Percentiles rank a stretch among this genome's conserved stretches.
Conservation (phyloP, 192 early-diverging fungal species). For the Coemansia sp. region DNA sequence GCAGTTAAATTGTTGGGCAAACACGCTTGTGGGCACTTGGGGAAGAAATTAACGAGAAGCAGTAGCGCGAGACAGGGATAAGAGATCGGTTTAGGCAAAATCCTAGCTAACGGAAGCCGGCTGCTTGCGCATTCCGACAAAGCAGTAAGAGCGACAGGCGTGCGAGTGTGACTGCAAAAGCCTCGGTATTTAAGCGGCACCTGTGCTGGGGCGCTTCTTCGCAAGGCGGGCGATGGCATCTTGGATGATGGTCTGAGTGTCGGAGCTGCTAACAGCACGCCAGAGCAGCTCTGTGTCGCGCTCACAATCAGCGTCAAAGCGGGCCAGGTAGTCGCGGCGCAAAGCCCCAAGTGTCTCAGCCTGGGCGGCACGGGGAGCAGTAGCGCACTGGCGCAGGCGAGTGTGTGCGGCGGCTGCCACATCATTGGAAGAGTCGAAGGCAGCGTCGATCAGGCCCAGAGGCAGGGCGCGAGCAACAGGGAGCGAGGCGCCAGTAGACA, state of each 20-base stretch:
- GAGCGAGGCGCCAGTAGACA: slow-evolving; percentile 24
- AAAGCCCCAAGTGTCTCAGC: slow-evolving; percentile 10
- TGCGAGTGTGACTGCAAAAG: not conserved
- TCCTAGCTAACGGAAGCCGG: not conserved
- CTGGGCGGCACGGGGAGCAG: slow-evolving; percentile 12
- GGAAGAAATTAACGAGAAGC: not conserved
- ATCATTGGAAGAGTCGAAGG: slow-evolving; percentile 6
- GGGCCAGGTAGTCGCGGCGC: slow-evolving; percentile 16
- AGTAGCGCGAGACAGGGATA: not conserved
- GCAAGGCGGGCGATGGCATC: not conserved
- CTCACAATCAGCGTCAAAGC: slow-evolving; percentile 20
- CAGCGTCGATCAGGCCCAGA: slow-evolving; percentile 23
- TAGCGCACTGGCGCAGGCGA: slow-evolving; percentile 3
- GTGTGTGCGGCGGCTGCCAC: slow-evolving; percentile 11
- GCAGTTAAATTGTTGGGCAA: slow-evolving; percentile 12
- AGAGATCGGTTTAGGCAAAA: not conserved
- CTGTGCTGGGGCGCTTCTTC: not conserved
- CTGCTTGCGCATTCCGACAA: not conserved
- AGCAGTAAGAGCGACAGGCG: not conserved
- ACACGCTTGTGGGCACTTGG: not conserved
- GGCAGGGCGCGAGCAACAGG: not conserved
- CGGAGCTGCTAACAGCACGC: slow-evolving; percentile 11
- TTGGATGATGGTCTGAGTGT: slow-evolving; percentile 13
- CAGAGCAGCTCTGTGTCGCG: slow-evolving; percentile 26
- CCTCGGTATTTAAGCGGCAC: not conserved